Conservation (phyloP, 306 rosid species). For the Prunus mume region DNA sequence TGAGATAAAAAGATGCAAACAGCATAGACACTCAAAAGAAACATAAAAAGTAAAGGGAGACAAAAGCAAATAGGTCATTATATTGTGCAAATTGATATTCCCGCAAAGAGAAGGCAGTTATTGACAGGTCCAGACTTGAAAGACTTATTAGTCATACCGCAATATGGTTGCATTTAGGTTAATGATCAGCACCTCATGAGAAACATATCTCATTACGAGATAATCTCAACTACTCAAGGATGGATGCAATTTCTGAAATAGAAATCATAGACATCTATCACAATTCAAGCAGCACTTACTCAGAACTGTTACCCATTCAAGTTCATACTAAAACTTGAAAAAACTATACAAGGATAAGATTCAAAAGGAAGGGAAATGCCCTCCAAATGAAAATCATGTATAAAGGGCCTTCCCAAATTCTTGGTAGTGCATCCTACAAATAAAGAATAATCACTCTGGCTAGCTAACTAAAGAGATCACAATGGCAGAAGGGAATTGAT, state of each 20-base stretch:
- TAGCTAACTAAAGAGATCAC: neutral
- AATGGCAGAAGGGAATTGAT: neutral
- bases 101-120: neutral
- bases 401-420: neutral
- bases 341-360: neutral
- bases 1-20: neutral
- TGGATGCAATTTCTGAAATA: neutral
- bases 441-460: neutral
- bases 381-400: neutral
- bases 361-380: neutral
- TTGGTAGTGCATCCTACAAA: neutral
- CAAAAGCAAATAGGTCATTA: neutral
- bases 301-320: neutral
- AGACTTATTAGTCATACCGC: neutral
- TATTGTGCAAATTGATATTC: neutral
- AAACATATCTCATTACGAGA: no score
- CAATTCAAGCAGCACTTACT: neutral
- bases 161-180: neutral
- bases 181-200: neutral
- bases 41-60: neutral
- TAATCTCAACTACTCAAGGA: neutral
- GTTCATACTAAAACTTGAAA: neutral
- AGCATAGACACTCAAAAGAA: neutral
- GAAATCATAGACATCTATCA: neutral
- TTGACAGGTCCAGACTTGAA: neutral